Base-by-base conservation (phyloP, 2,329 filamentous ascomycete genomes). In the Coniochaeta prunicola region DNA sequence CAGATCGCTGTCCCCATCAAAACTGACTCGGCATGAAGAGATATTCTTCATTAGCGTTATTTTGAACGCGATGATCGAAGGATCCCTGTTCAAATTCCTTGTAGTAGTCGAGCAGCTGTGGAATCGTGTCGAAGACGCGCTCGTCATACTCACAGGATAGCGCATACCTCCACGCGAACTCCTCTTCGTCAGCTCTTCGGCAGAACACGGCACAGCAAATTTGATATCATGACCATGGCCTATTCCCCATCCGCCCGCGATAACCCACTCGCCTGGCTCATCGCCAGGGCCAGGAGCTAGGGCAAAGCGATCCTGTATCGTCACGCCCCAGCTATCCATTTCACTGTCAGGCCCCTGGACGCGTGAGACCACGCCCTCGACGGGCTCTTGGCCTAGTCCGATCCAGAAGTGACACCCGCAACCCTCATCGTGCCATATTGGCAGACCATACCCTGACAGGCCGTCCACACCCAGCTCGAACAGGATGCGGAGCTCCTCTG, bases 151-250 rank as follows among this genome's bases (percentile, higher is more conserved):
- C 45, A 53, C 24, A 53, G 45, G 13, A 17, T 10, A 31, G 28
- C 24, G 21, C 6, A 53, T 53, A 53, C 24, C 24, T 53, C 45
- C 45, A 53, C 45, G 45, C 45, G 19, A 53, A 53, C 45, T 53
- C 24, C 45, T 53, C 28, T 53, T 53, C 45, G 21, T 53, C 45
- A 12, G 19, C 4, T 19, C 38, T 40, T 31, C 45, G 45, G 30
- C 45, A 53, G 45, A 53, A 53, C 24, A 53, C 45, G 28, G 45
- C 45, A 53, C 45, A 53, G 45, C 45, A 53, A 53, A 13, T 53
- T 28, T 53, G 45, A 28, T 24, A 53, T 28, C 45, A 6, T 13
- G 15, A 28, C 45, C 45, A 15, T 2, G 4, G 21, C 45, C 45
- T 53, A 31, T 53, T n/a, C 28, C 45, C 45, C 45, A 53, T 53